Evolutionary conservation across 495 filamentous ascomycete genomes (phyloP).

Genomic region (Penicillium cinerascens): DNA sequence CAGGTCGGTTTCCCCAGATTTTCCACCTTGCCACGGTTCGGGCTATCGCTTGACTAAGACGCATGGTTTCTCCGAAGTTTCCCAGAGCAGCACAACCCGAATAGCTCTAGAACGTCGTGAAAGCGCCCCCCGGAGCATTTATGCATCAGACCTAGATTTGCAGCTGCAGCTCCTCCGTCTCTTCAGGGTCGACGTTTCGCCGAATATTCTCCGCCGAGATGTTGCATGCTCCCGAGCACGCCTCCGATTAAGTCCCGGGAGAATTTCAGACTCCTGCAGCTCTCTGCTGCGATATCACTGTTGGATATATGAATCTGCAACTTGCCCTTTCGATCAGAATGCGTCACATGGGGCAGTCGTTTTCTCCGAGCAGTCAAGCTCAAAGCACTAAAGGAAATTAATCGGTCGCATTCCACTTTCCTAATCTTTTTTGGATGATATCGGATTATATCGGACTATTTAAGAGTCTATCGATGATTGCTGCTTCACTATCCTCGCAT

Average conservation of each 20-base stretch:
- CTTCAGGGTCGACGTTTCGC: constrained; percentile 13
- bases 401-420: neutral
- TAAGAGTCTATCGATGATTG: neutral
- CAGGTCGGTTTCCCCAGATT: constrained; percentile 14
- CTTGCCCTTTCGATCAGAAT: neutral
- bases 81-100: constrained; percentile 5
- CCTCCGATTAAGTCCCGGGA: constrained; percentile 18
- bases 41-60: neutral
- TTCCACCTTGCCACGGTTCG: neutral
- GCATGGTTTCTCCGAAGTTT: constrained; percentile 23
- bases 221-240: constrained; percentile 7
- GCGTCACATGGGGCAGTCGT: neutral
- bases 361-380: constrained; percentile 11
- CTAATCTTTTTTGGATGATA: neutral
- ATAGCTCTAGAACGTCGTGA: neutral
- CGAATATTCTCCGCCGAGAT: constrained; percentile 19
- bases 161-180: neutral
- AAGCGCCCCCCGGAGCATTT: too few relatives aligned
- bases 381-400: neutral
- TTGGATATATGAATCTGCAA: neutral
- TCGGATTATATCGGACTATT: neutral
- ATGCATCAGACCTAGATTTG: neutral
- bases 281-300: neutral
- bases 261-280: neutral
- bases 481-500: neutral